Evolutionary conservation across 2,329 filamentous ascomycete genomes (phyloP).

Genomic region (Colletotrichum nymphaeae): DNA sequence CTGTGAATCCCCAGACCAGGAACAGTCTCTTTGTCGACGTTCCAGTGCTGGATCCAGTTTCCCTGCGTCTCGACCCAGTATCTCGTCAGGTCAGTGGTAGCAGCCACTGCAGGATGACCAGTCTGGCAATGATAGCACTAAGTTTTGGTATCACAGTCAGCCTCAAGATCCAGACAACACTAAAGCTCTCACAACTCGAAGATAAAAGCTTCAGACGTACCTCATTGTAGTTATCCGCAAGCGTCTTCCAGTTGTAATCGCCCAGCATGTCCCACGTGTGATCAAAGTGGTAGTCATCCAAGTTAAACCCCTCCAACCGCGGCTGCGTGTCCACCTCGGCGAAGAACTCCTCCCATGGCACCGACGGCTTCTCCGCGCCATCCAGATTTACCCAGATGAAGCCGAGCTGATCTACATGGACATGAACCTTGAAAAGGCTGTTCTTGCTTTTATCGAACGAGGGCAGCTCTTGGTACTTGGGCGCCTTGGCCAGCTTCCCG

Average conservation of each 20-base stretch:
- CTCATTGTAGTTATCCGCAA: conserved; percentile 61
- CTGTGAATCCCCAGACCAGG: conserved; percentile 44
- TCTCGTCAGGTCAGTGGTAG: conserved; percentile 55
- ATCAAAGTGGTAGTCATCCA: conserved; percentile 42
- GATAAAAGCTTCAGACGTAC: not conserved
- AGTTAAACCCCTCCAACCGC: conserved; percentile 37
- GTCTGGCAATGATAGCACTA: conserved; percentile 59
- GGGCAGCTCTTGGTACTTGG: conserved; percentile 51
- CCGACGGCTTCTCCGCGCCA: conserved; percentile 44
- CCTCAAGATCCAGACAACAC: no score
- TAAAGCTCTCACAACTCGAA: no score
- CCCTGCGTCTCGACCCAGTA: conserved; percentile 51
- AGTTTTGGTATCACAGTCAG: not conserved
- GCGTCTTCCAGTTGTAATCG: conserved; percentile 52
- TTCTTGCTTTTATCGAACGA: conserved; percentile 51
- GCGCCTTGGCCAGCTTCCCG: conserved; percentile 57
- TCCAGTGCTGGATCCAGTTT: conserved; percentile 49
- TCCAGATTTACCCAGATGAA: conserved; percentile 64
- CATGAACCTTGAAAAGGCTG: conserved; percentile 56
- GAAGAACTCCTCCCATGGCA: conserved; percentile 56
- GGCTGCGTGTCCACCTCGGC: conserved; percentile 38
- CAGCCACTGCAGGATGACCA: conserved; percentile 57
- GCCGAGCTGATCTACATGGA: conserved; percentile 55
- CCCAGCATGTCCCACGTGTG: conserved; percentile 46
- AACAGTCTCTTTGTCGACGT: conserved; percentile 47